Conservation (phyloP, 1,284 basidiomycete species). For the Ganoderma lingzhi region DNA sequence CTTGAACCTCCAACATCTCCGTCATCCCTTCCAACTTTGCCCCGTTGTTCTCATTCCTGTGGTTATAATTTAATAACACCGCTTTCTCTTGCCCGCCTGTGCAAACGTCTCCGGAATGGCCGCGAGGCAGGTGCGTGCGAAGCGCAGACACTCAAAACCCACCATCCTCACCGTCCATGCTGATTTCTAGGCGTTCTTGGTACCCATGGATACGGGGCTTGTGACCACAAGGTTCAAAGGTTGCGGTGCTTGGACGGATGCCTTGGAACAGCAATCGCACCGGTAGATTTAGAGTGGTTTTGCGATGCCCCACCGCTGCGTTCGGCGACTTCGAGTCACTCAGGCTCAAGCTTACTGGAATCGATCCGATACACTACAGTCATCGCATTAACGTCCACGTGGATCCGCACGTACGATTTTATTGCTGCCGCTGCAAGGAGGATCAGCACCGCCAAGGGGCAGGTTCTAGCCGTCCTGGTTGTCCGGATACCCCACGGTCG, state of each 20-base stretch:
- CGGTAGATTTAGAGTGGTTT: not conserved
- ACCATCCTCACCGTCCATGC: not conserved
- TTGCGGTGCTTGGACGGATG: not conserved
- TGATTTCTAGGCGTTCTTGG: not conserved
- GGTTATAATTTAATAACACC: not conserved
- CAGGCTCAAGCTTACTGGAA: not conserved
- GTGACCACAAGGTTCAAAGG: not conserved
- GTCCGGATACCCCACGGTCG: not conserved
- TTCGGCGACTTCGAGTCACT: not conserved
- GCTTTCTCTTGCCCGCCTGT: not conserved
- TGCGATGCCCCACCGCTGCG: not conserved
- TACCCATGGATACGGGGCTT: not conserved
- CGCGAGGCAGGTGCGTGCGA: conserved; percentile 4
- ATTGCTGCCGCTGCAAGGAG: not conserved
- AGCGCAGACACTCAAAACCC: not conserved
- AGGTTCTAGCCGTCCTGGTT: not conserved
- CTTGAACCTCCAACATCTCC: not conserved
- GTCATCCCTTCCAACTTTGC: not conserved
- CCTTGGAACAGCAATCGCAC: not conserved
- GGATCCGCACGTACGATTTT: not conserved
- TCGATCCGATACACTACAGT: not conserved
- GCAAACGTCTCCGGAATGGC: not conserved
- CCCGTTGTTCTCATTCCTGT: not conserved
- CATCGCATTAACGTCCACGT: not conserved
- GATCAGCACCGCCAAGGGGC: not conserved